These are phyloP conservation scores for slime mould (Dictyostelium discoideum) DNA, from an alignment of 78 protist species.

Conservation along the genomic window DNA sequence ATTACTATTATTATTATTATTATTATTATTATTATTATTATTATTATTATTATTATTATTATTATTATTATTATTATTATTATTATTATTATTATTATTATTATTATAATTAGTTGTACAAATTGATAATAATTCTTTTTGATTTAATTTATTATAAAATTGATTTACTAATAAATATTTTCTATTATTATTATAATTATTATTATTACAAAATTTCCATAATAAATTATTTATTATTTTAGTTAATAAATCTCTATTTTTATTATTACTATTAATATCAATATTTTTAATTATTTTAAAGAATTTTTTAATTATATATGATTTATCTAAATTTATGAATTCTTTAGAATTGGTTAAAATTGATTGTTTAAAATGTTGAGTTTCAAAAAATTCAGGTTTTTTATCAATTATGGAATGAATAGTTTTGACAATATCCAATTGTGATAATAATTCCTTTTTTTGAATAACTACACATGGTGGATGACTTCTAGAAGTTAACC, in stretches of 20 bases:
- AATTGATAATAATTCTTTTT: neutral
- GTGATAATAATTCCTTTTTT: constrained; percentile 20
- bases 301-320: neutral
- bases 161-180: neutral
- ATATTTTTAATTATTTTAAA: neutral
- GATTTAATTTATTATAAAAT: neutral
- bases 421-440: neutral
- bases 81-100: neutral
- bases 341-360: neutral
- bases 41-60: neutral
- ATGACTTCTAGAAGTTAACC: neutral
- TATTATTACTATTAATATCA: neutral
- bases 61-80: neutral
- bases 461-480: constrained; percentile 22
- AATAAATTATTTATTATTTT: neutral
- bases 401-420: constrained; percentile 1
- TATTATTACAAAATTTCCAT: neutral
- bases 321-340: neutral
- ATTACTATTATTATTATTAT: neutral
- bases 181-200: neutral
- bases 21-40: neutral
- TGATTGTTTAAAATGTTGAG: neutral
- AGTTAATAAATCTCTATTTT: neutral
- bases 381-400: neutral
- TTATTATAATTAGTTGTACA: neutral